phyloP scores from a whole-genome alignment of 78 protist genomes.

The Dictyostelium brefeldianum region DNA sequence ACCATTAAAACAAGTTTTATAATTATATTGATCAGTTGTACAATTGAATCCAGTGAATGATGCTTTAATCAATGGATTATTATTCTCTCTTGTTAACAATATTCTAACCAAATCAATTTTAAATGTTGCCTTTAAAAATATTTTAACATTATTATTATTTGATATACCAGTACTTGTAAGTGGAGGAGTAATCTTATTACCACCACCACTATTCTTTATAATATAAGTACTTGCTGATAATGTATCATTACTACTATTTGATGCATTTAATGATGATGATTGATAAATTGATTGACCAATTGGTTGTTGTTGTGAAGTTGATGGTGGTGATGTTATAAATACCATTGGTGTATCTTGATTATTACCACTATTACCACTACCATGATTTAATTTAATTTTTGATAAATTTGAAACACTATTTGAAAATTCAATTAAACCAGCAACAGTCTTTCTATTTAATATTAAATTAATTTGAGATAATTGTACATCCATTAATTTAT shows the following conservation, averaged over 20 bases:
- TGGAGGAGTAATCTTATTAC: neutral
- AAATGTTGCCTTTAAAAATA: neutral
- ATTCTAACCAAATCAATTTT: conserved; percentile 49
- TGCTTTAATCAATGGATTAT: conserved; percentile 63
- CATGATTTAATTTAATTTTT: neutral
- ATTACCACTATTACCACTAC: too few species aligned
- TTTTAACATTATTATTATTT: neutral
- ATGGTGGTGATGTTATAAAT: neutral
- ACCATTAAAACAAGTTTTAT: conserved; percentile 14
- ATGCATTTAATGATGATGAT: neutral
- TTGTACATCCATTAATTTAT: conserved; percentile 19
- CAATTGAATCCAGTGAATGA: conserved; percentile 13
- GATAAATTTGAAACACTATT: conserved; percentile 47
- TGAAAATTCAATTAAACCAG: conserved; percentile 68
- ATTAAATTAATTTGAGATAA: conserved; percentile 68
- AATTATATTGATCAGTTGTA: neutral
- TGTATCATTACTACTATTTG: neutral
- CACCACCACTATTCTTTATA: neutral
- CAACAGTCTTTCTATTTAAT: conserved; percentile 59
- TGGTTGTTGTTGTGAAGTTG: neutral
- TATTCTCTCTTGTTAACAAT: conserved; percentile 46
- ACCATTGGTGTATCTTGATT: neutral
- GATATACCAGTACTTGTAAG: neutral
- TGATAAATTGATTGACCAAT: neutral
- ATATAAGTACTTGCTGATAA: conserved; percentile 12